phyloP scores from a whole-genome alignment of 2,329 filamentous ascomycete genomes.

The Leptographium procerum region DNA sequence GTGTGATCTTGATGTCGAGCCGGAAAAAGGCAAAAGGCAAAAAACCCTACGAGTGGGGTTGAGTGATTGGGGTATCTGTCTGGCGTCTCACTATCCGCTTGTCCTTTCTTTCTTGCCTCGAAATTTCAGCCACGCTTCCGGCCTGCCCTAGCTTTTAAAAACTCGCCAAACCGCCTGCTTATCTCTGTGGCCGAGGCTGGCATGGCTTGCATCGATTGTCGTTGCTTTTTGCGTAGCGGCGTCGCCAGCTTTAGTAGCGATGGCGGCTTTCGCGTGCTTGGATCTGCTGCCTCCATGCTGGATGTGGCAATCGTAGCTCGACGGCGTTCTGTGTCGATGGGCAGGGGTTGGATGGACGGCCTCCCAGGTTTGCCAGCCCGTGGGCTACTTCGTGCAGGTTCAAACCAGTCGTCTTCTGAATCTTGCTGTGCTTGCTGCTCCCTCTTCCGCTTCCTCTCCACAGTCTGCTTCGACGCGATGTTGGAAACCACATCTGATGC shows the following conservation, averaged over 20 bases:
- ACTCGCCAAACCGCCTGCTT: not conserved
- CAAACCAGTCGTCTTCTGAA: constrained; percentile 2
- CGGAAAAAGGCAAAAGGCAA: too few relatives aligned
- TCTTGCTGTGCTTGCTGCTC: not conserved
- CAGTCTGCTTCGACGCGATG: too few relatives aligned
- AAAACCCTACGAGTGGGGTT: not conserved
- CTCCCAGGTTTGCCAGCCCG: not conserved
- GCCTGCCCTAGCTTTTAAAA: not conserved
- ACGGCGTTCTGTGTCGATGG: not conserved
- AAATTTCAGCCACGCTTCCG: not conserved
- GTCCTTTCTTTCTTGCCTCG: not conserved
- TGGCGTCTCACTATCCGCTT: not conserved
- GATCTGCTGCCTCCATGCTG: not conserved
- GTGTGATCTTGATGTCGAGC: too few relatives aligned
- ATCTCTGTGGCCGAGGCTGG: not conserved
- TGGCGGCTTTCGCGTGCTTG: not conserved
- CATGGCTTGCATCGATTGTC: not conserved
- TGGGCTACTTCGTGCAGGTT: not conserved
- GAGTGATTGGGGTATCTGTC: not conserved
- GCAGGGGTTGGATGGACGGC: not conserved
- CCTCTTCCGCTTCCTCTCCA: not conserved
- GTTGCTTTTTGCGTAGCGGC: not conserved
- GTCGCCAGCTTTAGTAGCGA: not conserved
- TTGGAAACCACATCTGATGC: not conserved
- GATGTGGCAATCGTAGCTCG: not conserved